These are phyloP conservation scores for Candida rishiriensis DNA, from an alignment of 805 yeast species.

Conservation along the genomic window DNA sequence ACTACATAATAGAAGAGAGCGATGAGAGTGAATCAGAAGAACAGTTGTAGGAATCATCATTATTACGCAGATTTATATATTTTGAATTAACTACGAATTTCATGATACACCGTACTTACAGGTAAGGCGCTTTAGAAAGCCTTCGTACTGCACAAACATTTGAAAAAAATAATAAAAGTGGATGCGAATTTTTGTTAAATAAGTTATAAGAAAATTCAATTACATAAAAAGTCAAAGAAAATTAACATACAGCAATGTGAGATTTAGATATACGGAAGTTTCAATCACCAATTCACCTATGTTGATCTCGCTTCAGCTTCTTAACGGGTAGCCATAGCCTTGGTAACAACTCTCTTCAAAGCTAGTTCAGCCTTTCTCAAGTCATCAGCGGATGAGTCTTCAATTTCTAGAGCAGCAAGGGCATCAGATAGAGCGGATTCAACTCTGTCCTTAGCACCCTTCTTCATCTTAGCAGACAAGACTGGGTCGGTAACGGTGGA, in stretches of 20 bases:
- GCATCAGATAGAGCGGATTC: slow-evolving; percentile 98
- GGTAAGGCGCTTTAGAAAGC: no score
- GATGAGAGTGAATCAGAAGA: neutral
- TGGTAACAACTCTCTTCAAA: slow-evolving; percentile 98
- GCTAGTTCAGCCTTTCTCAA: slow-evolving; percentile 98
- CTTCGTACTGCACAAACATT: neutral
- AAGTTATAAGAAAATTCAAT: slow-evolving; percentile 6
- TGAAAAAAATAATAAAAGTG: slow-evolving; percentile 4
- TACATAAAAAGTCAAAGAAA: slow-evolving; percentile 6
- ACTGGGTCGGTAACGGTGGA: slow-evolving; percentile 97
- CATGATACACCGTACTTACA: no score
- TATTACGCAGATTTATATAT: no score
- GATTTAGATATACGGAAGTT: slow-evolving; percentile 5
- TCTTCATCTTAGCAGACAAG: slow-evolving; percentile 95
- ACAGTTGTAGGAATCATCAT: neutral
- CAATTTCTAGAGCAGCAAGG: slow-evolving; percentile 93
- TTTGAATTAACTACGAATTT: no score
- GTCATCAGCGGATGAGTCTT: slow-evolving; percentile 95
- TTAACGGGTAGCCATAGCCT: slow-evolving; percentile 98
- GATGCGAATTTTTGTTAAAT: slow-evolving; percentile 12
- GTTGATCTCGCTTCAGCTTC: slow-evolving; percentile 13
- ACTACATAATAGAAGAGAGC: slow-evolving; percentile 59
- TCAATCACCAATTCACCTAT: slow-evolving; percentile 2
- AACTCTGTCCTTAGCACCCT: slow-evolving; percentile 94
- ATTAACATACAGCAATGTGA: slow-evolving; percentile 9